Evolutionary conservation across 2,329 filamentous ascomycete genomes (phyloP), one percentile per base, ranked within the genome.

Genomic region (Colletotrichum sp.): DNA sequence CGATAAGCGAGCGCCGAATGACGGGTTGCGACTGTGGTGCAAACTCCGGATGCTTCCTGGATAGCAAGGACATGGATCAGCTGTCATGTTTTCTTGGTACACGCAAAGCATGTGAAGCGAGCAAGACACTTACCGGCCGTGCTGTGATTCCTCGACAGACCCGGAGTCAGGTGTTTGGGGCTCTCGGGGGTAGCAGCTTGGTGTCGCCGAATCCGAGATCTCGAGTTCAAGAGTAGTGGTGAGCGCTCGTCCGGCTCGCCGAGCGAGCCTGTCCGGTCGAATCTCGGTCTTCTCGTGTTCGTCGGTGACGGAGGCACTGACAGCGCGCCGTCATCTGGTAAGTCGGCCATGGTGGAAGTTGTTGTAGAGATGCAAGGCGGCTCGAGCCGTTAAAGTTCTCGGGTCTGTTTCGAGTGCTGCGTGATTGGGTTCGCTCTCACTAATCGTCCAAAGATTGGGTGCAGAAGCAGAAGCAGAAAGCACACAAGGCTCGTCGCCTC

Each of bases 1-100:
- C 75, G 91, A 90, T 28, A 95, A 87, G 21, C 94, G 90, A 55
- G 89, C 87, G 21, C 91, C 87, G 88, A 89, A 92, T 18, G 92
- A 93, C 26, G 88, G 88, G 59, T 89, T 88, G 60, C 92, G 89
- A 79, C 86, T 90, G 82, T 93, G 90, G 79, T 92, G 86, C 30
- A 83, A 81, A 64, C 83, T 82, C 66, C 84, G 81, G 71, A 83
- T 78, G 76, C 83, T 86, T 57, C 86, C 88, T 87, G 77, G 21
- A 49, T 13, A 30, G 52, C 44, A n/a, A 30, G 39, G 55, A 68
- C 28, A 36, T 63, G 39, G 18, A 24, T 72, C 34, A 76, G 73
- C 73, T 67, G 65, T 26, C 26, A 36, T 44, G 18, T 15, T 34
- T 71, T 18, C 68, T 52, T 36, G 72, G 24, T 44, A 24, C 52